A percentile compares a stretch with the other conserved stretches of the same genome.
Conservation (phyloP, 2,329 filamentous ascomycete species). For the Bimuria novae-zelandiae region DNA sequence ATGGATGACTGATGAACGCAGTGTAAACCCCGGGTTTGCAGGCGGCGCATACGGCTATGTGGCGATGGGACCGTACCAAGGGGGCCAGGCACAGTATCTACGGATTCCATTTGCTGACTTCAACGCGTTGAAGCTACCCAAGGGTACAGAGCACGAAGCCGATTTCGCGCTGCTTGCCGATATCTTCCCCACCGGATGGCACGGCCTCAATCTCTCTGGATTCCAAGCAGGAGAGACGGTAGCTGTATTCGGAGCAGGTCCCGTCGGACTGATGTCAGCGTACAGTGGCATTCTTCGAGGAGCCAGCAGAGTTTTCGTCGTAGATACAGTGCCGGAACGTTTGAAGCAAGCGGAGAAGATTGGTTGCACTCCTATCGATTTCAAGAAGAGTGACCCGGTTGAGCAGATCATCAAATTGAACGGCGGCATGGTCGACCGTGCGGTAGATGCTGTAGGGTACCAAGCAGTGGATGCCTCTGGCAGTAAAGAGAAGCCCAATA, state of each 20-base stretch:
- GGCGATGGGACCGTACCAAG: constrained; percentile 61
- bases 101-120: constrained; percentile 70
- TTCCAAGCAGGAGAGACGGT: constrained; percentile 66
- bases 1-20: constrained; percentile 15
- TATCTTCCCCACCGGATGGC: constrained; percentile 60
- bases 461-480: constrained; percentile 62
- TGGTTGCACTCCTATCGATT: constrained; percentile 64
- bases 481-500: constrained; percentile 64
- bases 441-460: constrained; percentile 69
- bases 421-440: constrained; percentile 65
- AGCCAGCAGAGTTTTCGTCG: constrained; percentile 64
- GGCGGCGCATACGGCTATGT: constrained; percentile 67
- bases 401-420: constrained; percentile 65
- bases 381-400: constrained; percentile 63
- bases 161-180: constrained; percentile 62
- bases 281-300: constrained; percentile 66
- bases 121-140: constrained; percentile 65
- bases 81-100: constrained; percentile 67
- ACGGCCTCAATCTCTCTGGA: constrained; percentile 61
- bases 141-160: constrained; percentile 64
- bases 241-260: constrained; percentile 66
- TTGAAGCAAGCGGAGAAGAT: constrained; percentile 65
- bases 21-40: constrained; percentile 63
- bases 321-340: constrained; percentile 66
- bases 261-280: constrained; percentile 69